phyloP scores from a whole-genome alignment of 2,329 filamentous ascomycete species.

The Fusarium sterilihyphosum region DNA sequence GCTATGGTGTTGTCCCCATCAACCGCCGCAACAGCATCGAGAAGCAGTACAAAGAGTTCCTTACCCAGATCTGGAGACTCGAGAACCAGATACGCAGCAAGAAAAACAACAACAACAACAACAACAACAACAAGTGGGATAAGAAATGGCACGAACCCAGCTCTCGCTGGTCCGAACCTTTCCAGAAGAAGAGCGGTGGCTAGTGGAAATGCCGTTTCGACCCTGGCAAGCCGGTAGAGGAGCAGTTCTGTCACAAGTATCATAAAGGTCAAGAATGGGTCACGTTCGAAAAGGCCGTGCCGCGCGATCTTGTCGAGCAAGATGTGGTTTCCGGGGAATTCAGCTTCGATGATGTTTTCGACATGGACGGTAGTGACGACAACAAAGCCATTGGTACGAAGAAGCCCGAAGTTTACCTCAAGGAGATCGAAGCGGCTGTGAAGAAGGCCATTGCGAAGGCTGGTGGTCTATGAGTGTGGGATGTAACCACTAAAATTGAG shows the following conservation, averaged over 20 bases:
- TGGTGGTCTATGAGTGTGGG: constrained; percentile 1
- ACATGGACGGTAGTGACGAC: background rate
- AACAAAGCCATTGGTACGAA: background rate
- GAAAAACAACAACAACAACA: background rate
- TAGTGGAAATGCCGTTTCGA: constrained; percentile 44
- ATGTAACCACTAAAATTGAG: background rate
- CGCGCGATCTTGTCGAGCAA: background rate
- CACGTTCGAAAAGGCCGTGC: background rate
- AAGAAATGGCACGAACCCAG: constrained; percentile 35
- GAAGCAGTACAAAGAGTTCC: constrained; percentile 31
- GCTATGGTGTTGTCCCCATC: constrained; percentile 20
- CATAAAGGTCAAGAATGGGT: background rate
- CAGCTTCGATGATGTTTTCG: constrained; percentile 18
- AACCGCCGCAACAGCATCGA: background rate
- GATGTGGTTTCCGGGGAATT: background rate
- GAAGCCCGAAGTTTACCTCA: constrained; percentile 5
- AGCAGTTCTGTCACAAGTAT: constrained; percentile 31
- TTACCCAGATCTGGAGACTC: constrained; percentile 28
- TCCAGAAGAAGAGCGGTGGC: constrained; percentile 36
- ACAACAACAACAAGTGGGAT: constrained; percentile 24
- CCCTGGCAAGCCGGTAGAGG: constrained; percentile 18
- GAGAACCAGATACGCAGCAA: constrained; percentile 18
- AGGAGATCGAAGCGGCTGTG: constrained; percentile 12
- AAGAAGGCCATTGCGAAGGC: constrained; percentile 30
- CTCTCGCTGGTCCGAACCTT: constrained; percentile 25